phyloP scores from a whole-genome alignment of 192 early-diverging fungal species.

The Haplosporangium gracile region DNA sequence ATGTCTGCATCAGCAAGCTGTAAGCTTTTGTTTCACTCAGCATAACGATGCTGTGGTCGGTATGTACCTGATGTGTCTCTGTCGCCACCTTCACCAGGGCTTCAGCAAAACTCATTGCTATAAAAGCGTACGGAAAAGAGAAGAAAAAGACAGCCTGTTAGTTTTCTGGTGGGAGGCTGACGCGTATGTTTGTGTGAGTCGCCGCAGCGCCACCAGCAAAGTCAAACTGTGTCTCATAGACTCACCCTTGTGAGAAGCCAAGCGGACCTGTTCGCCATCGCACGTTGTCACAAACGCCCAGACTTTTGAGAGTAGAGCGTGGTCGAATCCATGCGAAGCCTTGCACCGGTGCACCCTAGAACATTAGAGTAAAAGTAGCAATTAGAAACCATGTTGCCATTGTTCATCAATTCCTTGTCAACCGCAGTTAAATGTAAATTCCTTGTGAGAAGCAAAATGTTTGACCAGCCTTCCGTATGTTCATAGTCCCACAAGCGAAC shows the following conservation, averaged over 20 bases:
- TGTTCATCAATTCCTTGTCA: background rate
- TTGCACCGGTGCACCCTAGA: slow-evolving; percentile 55
- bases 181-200: background rate
- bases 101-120: slow-evolving; percentile 58
- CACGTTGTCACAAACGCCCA: slow-evolving; percentile 57
- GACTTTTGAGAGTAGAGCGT: slow-evolving; percentile 53
- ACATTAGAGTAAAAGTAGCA: background rate
- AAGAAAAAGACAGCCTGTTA: background rate
- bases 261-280: slow-evolving; percentile 49
- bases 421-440: background rate
- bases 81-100: slow-evolving; percentile 56
- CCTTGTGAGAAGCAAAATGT: background rate
- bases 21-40: background rate
- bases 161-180: background rate
- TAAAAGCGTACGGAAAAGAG: background rate
- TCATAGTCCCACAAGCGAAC: background rate
- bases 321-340: slow-evolving; percentile 51
- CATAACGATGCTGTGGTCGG: background rate
- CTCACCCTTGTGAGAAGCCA: slow-evolving; percentile 58
- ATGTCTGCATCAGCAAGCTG: background rate
- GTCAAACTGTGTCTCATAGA: background rate
- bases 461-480: background rate
- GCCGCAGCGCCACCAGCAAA: slow-evolving; percentile 33
- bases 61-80: slow-evolving; percentile 47
- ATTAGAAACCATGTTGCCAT: background rate